These are phyloP conservation scores for Davidsoniella australis DNA, from an alignment of 2,329 filamentous ascomycete genomes.

Conservation along the genomic window DNA sequence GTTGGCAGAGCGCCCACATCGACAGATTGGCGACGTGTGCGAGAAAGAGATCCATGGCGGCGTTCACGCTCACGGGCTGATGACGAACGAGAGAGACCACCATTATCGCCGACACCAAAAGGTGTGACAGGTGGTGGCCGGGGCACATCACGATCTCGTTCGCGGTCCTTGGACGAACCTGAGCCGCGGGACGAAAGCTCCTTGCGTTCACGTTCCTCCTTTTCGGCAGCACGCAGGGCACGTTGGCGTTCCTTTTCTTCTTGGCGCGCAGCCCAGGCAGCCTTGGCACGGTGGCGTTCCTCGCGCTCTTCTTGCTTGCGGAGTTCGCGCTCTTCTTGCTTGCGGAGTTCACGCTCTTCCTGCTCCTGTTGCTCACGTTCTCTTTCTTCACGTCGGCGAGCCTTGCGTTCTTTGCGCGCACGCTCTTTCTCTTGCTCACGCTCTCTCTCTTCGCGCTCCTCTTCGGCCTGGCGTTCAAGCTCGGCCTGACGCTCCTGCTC, in stretches of 20 bases:
- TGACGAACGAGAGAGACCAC: constrained; percentile 47
- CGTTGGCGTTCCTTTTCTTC: constrained; percentile 11
- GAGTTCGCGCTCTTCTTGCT: constrained; percentile 8
- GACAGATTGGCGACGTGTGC: constrained; percentile 51
- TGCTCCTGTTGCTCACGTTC: constrained; percentile 21
- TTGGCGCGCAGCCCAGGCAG: constrained; percentile 1
- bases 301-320: constrained; percentile 10
- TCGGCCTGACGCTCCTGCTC: constrained; percentile 27
- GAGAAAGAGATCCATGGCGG: constrained; percentile 35
- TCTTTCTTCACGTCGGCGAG: constrained; percentile 21
- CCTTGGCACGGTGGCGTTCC: constrained; percentile 2
- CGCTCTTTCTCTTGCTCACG: constrained; percentile 3
- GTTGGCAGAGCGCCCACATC: constrained; percentile 26
- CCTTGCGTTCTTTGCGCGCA: constrained; percentile 8
- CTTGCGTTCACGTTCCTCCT: constrained; percentile 31
- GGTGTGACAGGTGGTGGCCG: constrained; percentile 45
- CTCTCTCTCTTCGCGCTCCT: constrained; percentile 28
- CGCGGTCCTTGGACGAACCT: constrained; percentile 19
- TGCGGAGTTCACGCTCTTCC: constrained; percentile 5
- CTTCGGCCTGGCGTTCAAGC: constrained; percentile 18
- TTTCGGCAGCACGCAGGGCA: constrained; percentile 29
- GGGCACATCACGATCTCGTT: constrained; percentile 27
- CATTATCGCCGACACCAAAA: neutral
- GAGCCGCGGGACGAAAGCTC: constrained; percentile 12
- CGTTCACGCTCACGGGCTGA: constrained; percentile 42